Percentiles rank a stretch among this genome's conserved stretches.
These are phyloP conservation scores for Zangia roseola DNA, from an alignment of 768 basidiomycete genomes.

Conservation along the genomic window DNA sequence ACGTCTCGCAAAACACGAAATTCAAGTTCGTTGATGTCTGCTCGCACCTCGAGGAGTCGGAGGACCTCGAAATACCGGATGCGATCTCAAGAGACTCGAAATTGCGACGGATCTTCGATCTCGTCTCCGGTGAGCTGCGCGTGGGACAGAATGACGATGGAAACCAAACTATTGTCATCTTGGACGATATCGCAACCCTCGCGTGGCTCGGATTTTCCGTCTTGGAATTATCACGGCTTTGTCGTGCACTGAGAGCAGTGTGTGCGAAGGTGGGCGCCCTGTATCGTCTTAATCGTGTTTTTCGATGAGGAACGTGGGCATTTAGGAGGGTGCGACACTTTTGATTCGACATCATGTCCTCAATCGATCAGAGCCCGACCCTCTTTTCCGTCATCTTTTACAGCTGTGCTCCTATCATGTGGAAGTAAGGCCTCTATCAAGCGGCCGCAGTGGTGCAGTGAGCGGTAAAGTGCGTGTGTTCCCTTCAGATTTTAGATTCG, in stretches of 20 bases:
- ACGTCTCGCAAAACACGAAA: constrained; percentile 35
- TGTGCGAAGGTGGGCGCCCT: constrained; percentile 51
- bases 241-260: constrained; percentile 54
- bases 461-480: constrained; percentile 62
- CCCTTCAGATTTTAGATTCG: not conserved
- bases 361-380: constrained; percentile 55
- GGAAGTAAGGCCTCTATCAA: constrained; percentile 68
- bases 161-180: constrained; percentile 49
- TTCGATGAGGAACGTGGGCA: not conserved
- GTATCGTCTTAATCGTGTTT: not conserved
- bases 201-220: constrained; percentile 68
- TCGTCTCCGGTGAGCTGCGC: constrained; percentile 30
- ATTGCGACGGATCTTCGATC: constrained; percentile 38
- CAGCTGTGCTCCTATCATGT: constrained; percentile 68
- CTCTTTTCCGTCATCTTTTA: constrained; percentile 55
- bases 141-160: constrained; percentile 6
- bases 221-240: constrained; percentile 53
- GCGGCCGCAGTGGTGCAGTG: constrained; percentile 74
- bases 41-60: constrained; percentile 32
- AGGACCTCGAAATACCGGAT: constrained; percentile 7
- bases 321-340: constrained; percentile 51
- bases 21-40: constrained; percentile 58
- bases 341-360: constrained; percentile 64
- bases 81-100: constrained; percentile 6
- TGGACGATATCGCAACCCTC: constrained; percentile 69